Base-by-base conservation (phyloP, 2,329 filamentous ascomycete genomes). In the Ophiocordyceps camponoti-leonardi region DNA sequence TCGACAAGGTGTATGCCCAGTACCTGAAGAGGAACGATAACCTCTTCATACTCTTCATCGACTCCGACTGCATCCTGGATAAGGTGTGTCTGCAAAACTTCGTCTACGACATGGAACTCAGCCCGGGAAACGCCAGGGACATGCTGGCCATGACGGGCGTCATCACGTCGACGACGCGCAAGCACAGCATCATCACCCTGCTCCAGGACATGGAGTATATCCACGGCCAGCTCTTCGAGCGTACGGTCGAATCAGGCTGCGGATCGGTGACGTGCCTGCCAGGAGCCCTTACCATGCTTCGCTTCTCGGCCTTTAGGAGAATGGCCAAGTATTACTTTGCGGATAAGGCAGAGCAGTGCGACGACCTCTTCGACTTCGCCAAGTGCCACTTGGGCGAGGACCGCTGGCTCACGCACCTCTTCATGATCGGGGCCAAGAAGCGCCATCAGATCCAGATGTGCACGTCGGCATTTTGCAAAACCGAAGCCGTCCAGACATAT, bases 301-400 rank as follows among this genome's bases (percentile, higher is more conserved):
- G 92, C 45, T 94, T 95, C 65, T 95, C 90, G 2, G 92, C 92
- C 6, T 96, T 98, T 65, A 77, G 88, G 47, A 83, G 84, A 57
- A 95, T 98, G 87, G 86, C 90, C 57, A 94, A 93, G 59, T 94
- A 94, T 65, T 96, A 98, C 65, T 98, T 98, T 61, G 87, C 88
- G 37, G 90, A 95, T 64, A 94, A 94, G 61, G 86, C 87, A 5
- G 90, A 94, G 61, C 84, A 94, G 58, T 94, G 87, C 57, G 86
- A 94, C 49, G 90, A 96, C 61, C 71, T 96, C 13, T 98, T 98
- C 58, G 90, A 98, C 60, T 96, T 90, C 58, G 87, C 86, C 47
- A 96, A 96, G 66, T 88, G 85, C 56, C 88, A 96, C 65, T 66
- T 96, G 41, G 92, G 92, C 37, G 92, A 96, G 63, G 92, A 98